A percentile compares a stretch with the other conserved stretches of the same genome.
These are phyloP conservation scores for Cystobasidium sp. DNA, from an alignment of 1,284 basidiomycete genomes.

Conservation along the genomic window DNA sequence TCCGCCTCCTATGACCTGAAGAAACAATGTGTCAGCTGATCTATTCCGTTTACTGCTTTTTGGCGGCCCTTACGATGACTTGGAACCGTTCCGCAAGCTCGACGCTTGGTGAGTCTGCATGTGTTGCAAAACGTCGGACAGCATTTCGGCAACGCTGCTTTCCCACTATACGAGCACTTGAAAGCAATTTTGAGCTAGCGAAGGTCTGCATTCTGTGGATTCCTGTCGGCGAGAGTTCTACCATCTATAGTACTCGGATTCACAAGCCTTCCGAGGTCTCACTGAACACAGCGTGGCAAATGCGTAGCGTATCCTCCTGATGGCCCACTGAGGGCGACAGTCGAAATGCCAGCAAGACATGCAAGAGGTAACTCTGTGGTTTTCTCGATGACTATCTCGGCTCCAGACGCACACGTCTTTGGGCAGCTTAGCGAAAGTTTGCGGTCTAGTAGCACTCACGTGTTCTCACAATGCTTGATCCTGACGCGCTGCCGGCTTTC, in stretches of 20 bases:
- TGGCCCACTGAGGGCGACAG: too few relatives aligned
- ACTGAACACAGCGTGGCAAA: too few relatives aligned
- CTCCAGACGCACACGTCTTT: background rate
- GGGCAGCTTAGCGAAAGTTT: background rate
- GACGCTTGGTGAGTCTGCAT: conserved; percentile 1
- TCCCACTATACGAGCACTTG: background rate
- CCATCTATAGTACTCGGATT: too few relatives aligned
- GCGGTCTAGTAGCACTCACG: background rate
- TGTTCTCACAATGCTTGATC: background rate
- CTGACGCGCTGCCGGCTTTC: background rate
- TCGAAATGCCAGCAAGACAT: too few relatives aligned
- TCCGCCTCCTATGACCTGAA: conserved; percentile 71
- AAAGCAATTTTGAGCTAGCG: background rate
- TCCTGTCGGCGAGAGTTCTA: too few relatives aligned
- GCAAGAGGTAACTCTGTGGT: too few relatives aligned
- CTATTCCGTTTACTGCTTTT: background rate
- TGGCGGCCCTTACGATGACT: conserved; percentile 1
- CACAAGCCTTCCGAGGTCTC: too few relatives aligned
- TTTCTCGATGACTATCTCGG: too few relatives aligned
- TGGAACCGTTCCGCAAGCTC: background rate
- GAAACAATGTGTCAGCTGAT: background rate
- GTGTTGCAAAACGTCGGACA: conserved; percentile 17
- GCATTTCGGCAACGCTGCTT: background rate
- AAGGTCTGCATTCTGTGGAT: background rate
- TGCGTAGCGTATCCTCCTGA: too few relatives aligned